Percentiles rank a stretch among this genome's conserved stretches.
phyloP scores from a whole-genome alignment of 371 early-diverging fungal species.

The Mortierella polycephala region DNA sequence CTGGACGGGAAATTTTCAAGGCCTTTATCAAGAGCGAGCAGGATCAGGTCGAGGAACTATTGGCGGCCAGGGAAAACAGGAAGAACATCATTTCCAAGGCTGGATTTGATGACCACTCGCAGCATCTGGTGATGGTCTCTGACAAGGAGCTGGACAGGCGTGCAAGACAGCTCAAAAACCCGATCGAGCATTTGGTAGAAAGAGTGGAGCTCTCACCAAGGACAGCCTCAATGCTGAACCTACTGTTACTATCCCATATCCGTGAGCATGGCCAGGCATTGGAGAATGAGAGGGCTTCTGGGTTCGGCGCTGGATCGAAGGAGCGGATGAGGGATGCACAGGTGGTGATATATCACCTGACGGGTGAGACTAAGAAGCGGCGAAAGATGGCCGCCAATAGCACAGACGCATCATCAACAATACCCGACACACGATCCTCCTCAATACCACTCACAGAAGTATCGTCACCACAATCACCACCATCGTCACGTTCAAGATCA shows the following conservation, averaged over 20 bases:
- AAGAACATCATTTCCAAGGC: background rate
- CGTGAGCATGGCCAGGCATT: constrained; percentile 28
- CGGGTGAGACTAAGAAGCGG: constrained; percentile 16
- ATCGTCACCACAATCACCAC: background rate
- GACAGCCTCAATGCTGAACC: constrained; percentile 47
- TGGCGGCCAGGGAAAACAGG: constrained; percentile 14
- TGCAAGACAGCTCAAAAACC: background rate
- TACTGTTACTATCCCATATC: constrained; percentile 31
- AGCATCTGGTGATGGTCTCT: constrained; percentile 10
- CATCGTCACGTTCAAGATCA: constrained; percentile 5
- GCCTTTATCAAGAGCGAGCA: constrained; percentile 26
- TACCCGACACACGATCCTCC: constrained; percentile 2
- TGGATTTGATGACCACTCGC: background rate
- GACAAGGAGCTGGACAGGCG: constrained; percentile 21
- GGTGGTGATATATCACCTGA: constrained; percentile 35
- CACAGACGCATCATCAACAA: background rate
- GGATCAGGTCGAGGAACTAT: constrained; percentile 12
- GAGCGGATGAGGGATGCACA: constrained; percentile 36
- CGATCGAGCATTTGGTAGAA: constrained; percentile 35
- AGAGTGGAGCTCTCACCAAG: constrained; percentile 28
- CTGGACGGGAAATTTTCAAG: constrained; percentile 38
- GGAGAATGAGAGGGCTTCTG: constrained; percentile 29
- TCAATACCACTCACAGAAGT: constrained; percentile 1
- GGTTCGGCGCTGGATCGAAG: constrained; percentile 27
- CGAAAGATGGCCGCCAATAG: background rate